Percentiles rank a stretch among this genome's conserved stretches.
Conservation (phyloP, 768 basidiomycete genomes). For the Tulasnella sp. region DNA sequence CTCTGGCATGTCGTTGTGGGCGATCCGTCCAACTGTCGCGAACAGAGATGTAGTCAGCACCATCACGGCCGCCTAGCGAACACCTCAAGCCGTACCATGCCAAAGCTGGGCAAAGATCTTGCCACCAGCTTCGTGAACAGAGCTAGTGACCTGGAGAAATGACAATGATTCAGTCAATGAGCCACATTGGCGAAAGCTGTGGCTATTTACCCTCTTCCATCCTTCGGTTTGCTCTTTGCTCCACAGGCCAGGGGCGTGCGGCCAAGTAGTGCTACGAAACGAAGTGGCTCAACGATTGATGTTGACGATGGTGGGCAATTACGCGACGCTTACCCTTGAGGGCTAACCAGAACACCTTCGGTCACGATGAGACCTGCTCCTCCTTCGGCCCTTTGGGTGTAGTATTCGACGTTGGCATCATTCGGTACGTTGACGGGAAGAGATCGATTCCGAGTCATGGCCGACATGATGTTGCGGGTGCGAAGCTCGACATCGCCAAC, state of each 20-base stretch:
- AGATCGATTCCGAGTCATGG: constrained; percentile 44
- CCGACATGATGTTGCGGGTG: constrained; percentile 43
- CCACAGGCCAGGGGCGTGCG: constrained; percentile 49
- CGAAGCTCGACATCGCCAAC: constrained; percentile 39
- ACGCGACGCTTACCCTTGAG: constrained; percentile 41
- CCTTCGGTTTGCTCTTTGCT: constrained; percentile 42
- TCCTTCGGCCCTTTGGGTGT: constrained; percentile 39
- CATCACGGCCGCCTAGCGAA: not conserved
- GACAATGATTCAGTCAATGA: not conserved
- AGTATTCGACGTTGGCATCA: constrained; percentile 43
- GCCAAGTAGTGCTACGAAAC: constrained; percentile 43
- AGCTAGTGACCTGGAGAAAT: not conserved
- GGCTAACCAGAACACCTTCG: constrained; percentile 42
- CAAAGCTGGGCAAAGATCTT: constrained; percentile 35
- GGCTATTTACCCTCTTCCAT: constrained; percentile 39
- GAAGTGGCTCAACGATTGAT: not conserved
- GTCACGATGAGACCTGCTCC: constrained; percentile 43
- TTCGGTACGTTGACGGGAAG: constrained; percentile 39
- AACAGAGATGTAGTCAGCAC: constrained; percentile 28
- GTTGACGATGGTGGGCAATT: not conserved
- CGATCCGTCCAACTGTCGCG: constrained; percentile 24
- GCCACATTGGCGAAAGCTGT: not conserved
- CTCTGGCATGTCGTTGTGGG: constrained; percentile 37
- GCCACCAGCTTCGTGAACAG: not conserved
- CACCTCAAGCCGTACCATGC: constrained; percentile 37